A percentile compares a stretch with the other conserved stretches of the same genome.
phyloP scores from a whole-genome alignment of 2,329 filamentous ascomycete genomes.

The Pseudogymnoascus sp. region DNA sequence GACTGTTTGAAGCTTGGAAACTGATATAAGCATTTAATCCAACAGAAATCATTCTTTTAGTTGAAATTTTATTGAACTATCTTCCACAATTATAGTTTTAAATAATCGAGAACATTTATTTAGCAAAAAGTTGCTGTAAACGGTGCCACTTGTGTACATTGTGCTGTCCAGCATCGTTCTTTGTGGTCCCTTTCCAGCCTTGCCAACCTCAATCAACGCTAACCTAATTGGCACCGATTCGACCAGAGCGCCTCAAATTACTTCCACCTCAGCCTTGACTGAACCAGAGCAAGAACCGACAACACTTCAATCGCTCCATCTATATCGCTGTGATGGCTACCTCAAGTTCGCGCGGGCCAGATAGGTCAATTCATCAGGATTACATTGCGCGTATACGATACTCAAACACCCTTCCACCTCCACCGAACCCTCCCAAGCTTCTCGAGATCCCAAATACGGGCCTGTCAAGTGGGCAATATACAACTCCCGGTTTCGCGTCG shows the following conservation, averaged over 20 bases:
- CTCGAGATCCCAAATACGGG: conserved; percentile 95
- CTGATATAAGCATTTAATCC: too few relatives aligned
- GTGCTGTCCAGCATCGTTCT: background rate
- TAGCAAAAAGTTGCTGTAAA: background rate
- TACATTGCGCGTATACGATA: conserved; percentile 95
- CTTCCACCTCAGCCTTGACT: conserved; percentile 4
- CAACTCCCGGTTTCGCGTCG: conserved; percentile 81
- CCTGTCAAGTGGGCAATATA: conserved; percentile 78
- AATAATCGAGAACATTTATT: background rate
- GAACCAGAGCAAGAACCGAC: background rate
- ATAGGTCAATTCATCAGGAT: conserved; percentile 72
- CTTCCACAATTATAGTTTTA: too few relatives aligned
- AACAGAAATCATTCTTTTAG: too few relatives aligned
- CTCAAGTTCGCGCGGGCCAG: conserved; percentile 34
- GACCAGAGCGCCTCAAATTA: conserved; percentile 1
- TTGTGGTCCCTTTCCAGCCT: conserved; percentile 5
- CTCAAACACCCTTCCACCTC: conserved; percentile 89
- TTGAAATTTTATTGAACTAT: too few relatives aligned
- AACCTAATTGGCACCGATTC: background rate
- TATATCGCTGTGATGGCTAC: conserved; percentile 30
- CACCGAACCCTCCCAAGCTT: conserved; percentile 89
- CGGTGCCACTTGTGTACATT: background rate
- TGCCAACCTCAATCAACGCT: background rate
- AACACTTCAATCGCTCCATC: background rate
- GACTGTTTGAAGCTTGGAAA: too few relatives aligned